Evolutionary conservation across 768 basidiomycete genomes (phyloP).

Genomic region (Pisolithus marmoratus): DNA sequence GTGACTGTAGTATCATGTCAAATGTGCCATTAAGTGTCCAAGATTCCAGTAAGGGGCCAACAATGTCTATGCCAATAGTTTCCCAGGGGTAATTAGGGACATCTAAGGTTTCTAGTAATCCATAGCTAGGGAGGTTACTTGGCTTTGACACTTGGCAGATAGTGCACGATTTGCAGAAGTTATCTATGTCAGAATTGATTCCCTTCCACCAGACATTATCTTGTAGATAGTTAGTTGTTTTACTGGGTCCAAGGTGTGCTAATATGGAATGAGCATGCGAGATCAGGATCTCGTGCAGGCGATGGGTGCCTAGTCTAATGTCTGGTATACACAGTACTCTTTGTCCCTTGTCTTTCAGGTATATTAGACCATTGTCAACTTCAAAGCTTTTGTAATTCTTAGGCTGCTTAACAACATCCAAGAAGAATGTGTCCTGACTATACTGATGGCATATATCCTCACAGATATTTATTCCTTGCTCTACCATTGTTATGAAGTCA

Average conservation of each 20-base stretch:
- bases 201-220: constrained; percentile 25
- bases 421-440: constrained; percentile 26
- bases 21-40: too few species aligned
- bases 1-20: too few species aligned
- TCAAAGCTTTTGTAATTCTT: constrained; percentile 19
- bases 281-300: constrained; percentile 17
- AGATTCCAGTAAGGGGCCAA: too few species aligned
- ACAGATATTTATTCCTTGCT: too few species aligned
- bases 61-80: too few species aligned
- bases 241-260: constrained; percentile 19
- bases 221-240: constrained; percentile 19
- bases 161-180: constrained; percentile 16
- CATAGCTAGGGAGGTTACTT: constrained; percentile 21
- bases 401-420: constrained; percentile 9
- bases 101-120: constrained; percentile 22
- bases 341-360: constrained; percentile 9
- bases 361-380: constrained; percentile 8
- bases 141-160: constrained; percentile 7
- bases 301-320: neutral
- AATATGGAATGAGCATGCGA: constrained; percentile 21
- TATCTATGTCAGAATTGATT: constrained; percentile 10
- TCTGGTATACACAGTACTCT: constrained; percentile 19
- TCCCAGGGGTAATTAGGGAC: constrained; percentile 26
- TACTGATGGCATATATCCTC: too few species aligned
- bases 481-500: too few species aligned